These are phyloP conservation scores for Stemphylium lycopersici DNA, from an alignment of 2,329 filamentous ascomycete genomes.

Conservation along the genomic window DNA sequence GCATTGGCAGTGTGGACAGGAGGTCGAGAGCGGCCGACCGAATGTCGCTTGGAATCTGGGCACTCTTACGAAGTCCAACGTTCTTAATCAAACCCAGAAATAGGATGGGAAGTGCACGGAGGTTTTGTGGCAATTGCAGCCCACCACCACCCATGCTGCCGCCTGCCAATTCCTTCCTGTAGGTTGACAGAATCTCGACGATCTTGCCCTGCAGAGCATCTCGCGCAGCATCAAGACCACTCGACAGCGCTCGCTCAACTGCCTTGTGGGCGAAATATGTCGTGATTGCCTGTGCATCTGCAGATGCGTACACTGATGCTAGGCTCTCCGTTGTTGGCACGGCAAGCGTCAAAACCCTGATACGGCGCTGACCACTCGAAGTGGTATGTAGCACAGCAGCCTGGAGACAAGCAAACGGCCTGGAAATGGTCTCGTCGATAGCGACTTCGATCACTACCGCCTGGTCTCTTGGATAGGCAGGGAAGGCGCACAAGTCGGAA, in stretches of 20 bases:
- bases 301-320: slow-evolving; percentile 90
- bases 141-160: slow-evolving; percentile 93
- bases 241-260: slow-evolving; percentile 85
- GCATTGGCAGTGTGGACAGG: slow-evolving; percentile 90
- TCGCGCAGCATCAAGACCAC: slow-evolving; percentile 85
- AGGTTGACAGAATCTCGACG: slow-evolving; percentile 90
- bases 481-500: slow-evolving; percentile 96
- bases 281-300: slow-evolving; percentile 90
- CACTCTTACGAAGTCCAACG: slow-evolving; percentile 59
- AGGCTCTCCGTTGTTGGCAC: slow-evolving; percentile 91
- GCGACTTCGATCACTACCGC: slow-evolving; percentile 98
- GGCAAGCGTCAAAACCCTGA: slow-evolving; percentile 90
- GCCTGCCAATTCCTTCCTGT: slow-evolving; percentile 94
- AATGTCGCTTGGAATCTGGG: slow-evolving; percentile 65
- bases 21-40: slow-evolving; percentile 90
- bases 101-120: slow-evolving; percentile 84
- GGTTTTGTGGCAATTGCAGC: slow-evolving; percentile 90
- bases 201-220: slow-evolving; percentile 92
- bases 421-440: slow-evolving; percentile 92
- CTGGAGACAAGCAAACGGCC: slow-evolving; percentile 82
- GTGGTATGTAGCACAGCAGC: slow-evolving; percentile 96
- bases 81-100: slow-evolving; percentile 97
- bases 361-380: slow-evolving; percentile 94
- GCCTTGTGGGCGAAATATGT: slow-evolving; percentile 98
- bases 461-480: slow-evolving; percentile 95